Percentiles rank a stretch among this genome's conserved stretches.
Conservation (phyloP, 495 filamentous ascomycete species). For the Bacidia rubella region DNA sequence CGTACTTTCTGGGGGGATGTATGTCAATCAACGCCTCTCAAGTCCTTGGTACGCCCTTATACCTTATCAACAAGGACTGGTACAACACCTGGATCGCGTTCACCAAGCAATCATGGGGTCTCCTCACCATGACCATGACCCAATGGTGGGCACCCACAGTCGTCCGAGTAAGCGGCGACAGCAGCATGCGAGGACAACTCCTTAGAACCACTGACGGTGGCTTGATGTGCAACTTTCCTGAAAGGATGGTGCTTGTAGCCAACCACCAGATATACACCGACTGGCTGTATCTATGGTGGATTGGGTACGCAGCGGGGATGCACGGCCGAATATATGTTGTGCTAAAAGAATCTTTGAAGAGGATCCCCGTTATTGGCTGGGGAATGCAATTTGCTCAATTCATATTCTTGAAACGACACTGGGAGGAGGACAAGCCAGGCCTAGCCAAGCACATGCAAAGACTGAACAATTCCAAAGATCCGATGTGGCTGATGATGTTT, state of each 20-base stretch:
- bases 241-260: conserved; percentile 64
- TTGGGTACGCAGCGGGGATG: conserved; percentile 59
- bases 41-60: conserved; percentile 54
- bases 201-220: conserved; percentile 48
- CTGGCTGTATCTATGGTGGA: conserved; percentile 85
- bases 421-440: conserved; percentile 61
- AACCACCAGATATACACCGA: conserved; percentile 86
- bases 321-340: conserved; percentile 81
- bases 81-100: conserved; percentile 70
- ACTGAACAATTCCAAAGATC: conserved; percentile 48
- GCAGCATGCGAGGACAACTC: conserved; percentile 56
- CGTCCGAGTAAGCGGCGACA: conserved; percentile 65
- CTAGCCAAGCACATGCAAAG: conserved; percentile 55
- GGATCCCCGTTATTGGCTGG: conserved; percentile 58
- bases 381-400: conserved; percentile 77
- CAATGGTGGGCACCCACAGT: conserved; percentile 70
- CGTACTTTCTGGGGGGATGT: conserved; percentile 11
- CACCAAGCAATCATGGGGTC: conserved; percentile 62
- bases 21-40: conserved; percentile 45
- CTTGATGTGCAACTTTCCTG: conserved; percentile 59
- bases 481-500: conserved; percentile 80
- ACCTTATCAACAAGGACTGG: conserved; percentile 51
- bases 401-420: conserved; percentile 73
- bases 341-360: conserved; percentile 68
- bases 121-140: conserved; percentile 61